Evolutionary conservation across 2,329 filamentous ascomycete genomes (phyloP).

Genomic region (Drechslerella dactyloides): DNA sequence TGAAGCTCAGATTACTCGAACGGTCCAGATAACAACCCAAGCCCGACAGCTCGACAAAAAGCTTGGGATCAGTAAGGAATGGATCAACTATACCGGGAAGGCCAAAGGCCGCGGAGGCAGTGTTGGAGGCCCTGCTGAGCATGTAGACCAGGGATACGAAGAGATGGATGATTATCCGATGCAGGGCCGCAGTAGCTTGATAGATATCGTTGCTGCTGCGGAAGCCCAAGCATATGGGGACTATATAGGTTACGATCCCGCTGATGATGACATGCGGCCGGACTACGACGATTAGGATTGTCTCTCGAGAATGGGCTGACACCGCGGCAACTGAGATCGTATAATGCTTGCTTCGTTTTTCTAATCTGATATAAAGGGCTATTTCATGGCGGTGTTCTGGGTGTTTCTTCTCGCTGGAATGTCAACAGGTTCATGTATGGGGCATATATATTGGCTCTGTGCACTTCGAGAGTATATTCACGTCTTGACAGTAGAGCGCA

Average conservation of each 20-base stretch:
- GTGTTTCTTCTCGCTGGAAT: slow-evolving; percentile 18
- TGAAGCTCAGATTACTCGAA: slow-evolving; percentile 62
- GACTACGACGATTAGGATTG: slow-evolving; percentile 41
- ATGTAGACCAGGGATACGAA: slow-evolving; percentile 43
- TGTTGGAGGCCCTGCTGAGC: slow-evolving; percentile 18
- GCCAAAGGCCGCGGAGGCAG: slow-evolving; percentile 21
- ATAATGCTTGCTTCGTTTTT: slow-evolving; percentile 1
- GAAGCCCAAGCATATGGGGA: slow-evolving; percentile 21
- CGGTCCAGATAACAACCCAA: slow-evolving; percentile 63
- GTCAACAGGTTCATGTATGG: slow-evolving; percentile 9
- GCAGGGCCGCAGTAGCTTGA: slow-evolving; percentile 24
- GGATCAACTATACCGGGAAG: slow-evolving; percentile 64
- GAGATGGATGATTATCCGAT: slow-evolving; percentile 47
- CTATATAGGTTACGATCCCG: slow-evolving; percentile 40
- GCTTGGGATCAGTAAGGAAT: slow-evolving; percentile 67
- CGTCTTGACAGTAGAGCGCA: neutral
- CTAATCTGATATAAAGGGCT: slow-evolving; percentile 16
- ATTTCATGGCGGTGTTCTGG: slow-evolving; percentile 29
- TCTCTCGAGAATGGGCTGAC: slow-evolving; percentile 1
- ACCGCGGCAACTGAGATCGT: no score
- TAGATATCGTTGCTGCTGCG: slow-evolving; percentile 30
- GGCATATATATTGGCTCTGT: slow-evolving; percentile 5
- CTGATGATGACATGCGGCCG: slow-evolving; percentile 46
- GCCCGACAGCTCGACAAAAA: slow-evolving; percentile 65
- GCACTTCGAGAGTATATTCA: neutral